A percentile compares a stretch with the other conserved stretches of the same genome.
These are phyloP conservation scores for Colletotrichum tropicicola DNA, from an alignment of 2,329 filamentous ascomycete species.

Conservation along the genomic window DNA sequence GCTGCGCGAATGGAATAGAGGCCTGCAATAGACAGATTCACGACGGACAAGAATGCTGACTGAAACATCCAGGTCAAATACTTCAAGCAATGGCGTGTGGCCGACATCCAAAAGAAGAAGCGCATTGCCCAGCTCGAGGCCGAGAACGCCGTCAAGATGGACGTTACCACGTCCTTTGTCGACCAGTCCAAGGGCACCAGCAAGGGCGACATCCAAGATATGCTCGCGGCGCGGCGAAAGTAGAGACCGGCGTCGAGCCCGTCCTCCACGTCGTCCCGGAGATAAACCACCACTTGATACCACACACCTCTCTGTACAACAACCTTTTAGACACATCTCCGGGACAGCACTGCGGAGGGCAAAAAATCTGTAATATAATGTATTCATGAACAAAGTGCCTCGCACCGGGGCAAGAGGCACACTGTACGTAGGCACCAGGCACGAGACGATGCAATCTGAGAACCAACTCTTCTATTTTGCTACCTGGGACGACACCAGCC, in stretches of 20 bases:
- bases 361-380: slow-evolving; percentile 20
- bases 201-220: slow-evolving; percentile 48
- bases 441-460: not conserved
- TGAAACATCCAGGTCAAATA: slow-evolving; percentile 97
- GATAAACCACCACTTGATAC: not conserved
- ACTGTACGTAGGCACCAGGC: not conserved
- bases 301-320: slow-evolving; percentile 20
- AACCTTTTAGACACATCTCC: not conserved
- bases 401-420: not conserved
- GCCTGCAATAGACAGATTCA: too few species aligned
- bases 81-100: slow-evolving; percentile 96
- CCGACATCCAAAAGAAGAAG: slow-evolving; percentile 86
- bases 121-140: slow-evolving; percentile 79
- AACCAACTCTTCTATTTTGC: slow-evolving; percentile 25
- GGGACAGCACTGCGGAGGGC: not conserved
- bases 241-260: not conserved
- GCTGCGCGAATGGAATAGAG: too few species aligned
- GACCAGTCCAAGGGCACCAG: slow-evolving; percentile 36
- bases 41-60: too few species aligned
- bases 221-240: slow-evolving; percentile 41
- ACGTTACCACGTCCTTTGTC: slow-evolving; percentile 47
- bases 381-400: slow-evolving; percentile 13
- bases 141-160: slow-evolving; percentile 75
- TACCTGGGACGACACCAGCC: slow-evolving; percentile 13
- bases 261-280: too few species aligned